These are phyloP conservation scores for Diaporthe australafricana DNA, from an alignment of 2,329 filamentous ascomycete genomes.

Conservation along the genomic window DNA sequence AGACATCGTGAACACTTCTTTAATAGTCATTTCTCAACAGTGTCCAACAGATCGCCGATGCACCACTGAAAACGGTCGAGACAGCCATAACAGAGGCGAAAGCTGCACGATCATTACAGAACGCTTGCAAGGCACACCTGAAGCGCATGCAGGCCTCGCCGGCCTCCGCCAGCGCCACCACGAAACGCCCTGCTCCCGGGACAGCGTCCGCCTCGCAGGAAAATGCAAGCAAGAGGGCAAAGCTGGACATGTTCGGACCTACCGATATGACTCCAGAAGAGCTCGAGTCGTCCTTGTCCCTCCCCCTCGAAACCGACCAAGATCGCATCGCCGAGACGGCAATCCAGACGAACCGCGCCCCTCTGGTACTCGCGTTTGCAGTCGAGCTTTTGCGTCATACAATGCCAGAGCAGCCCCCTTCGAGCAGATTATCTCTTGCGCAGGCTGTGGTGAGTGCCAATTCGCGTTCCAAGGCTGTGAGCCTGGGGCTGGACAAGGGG, in stretches of 20 bases:
- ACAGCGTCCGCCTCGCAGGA: slow-evolving; percentile 34
- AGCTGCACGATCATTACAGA: slow-evolving; percentile 62
- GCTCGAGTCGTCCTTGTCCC: slow-evolving; percentile 70
- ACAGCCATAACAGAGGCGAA: slow-evolving; percentile 60
- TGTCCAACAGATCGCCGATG: slow-evolving; percentile 66
- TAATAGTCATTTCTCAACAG: slow-evolving; percentile 45
- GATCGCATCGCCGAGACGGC: slow-evolving; percentile 67
- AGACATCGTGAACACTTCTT: background rate
- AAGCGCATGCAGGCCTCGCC: slow-evolving; percentile 50
- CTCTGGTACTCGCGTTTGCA: slow-evolving; percentile 84
- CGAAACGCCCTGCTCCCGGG: slow-evolving; percentile 48
- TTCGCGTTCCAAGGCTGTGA: slow-evolving; percentile 80
- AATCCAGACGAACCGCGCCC: slow-evolving; percentile 82
- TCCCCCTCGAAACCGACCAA: slow-evolving; percentile 70
- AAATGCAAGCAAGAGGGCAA: slow-evolving; percentile 48
- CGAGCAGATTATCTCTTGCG: slow-evolving; percentile 84
- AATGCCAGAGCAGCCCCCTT: slow-evolving; percentile 86
- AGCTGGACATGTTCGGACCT: slow-evolving; percentile 45
- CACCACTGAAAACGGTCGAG: slow-evolving; percentile 57
- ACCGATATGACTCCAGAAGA: slow-evolving; percentile 62
- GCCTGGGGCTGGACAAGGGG: slow-evolving; percentile 76
- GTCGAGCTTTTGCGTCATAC: slow-evolving; percentile 80
- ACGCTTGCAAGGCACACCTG: slow-evolving; percentile 64
- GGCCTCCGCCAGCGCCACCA: slow-evolving; percentile 31
- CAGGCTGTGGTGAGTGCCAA: slow-evolving; percentile 88